phyloP scores from a whole-genome alignment of 2,329 filamentous ascomycete genomes.

The Coniochaeta ligniaria region DNA sequence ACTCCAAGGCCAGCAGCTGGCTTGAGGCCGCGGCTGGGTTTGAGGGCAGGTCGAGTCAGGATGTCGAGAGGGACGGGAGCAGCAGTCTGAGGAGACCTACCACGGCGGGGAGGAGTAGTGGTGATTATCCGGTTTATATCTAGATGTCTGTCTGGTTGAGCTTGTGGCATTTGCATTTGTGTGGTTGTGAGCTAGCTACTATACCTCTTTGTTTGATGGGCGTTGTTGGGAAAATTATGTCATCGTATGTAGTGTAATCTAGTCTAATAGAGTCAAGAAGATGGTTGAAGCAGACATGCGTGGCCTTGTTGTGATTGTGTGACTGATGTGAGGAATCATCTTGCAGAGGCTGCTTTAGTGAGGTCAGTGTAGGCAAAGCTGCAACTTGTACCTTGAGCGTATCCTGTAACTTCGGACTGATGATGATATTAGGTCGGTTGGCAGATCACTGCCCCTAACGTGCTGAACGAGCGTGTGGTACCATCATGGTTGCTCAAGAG shows the following conservation, averaged over 20 bases:
- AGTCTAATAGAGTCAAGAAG: neutral
- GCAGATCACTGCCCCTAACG: too few relatives aligned
- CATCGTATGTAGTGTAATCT: neutral
- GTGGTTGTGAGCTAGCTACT: neutral
- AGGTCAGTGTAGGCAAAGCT: too few relatives aligned
- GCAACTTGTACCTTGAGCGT: too few relatives aligned
- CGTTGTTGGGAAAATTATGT: neutral
- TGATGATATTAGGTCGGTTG: too few relatives aligned
- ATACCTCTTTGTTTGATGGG: conserved; percentile 1
- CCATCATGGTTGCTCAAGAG: too few relatives aligned
- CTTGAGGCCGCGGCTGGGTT: neutral
- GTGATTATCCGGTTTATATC: conserved; percentile 1
- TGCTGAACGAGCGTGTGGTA: too few relatives aligned
- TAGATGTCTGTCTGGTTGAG: neutral
- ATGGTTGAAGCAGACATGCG: neutral
- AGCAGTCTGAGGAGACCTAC: neutral
- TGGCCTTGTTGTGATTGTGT: neutral
- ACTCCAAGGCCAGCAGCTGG: neutral
- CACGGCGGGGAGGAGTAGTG: neutral
- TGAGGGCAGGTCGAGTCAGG: neutral
- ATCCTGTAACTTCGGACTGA: too few relatives aligned
- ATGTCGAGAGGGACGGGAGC: neutral
- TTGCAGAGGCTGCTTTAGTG: too few relatives aligned
- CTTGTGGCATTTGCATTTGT: neutral
- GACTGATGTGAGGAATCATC: too few relatives aligned